Base-by-base conservation (phyloP, 768 basidiomycete species). In the Scleroderma bovista region DNA sequence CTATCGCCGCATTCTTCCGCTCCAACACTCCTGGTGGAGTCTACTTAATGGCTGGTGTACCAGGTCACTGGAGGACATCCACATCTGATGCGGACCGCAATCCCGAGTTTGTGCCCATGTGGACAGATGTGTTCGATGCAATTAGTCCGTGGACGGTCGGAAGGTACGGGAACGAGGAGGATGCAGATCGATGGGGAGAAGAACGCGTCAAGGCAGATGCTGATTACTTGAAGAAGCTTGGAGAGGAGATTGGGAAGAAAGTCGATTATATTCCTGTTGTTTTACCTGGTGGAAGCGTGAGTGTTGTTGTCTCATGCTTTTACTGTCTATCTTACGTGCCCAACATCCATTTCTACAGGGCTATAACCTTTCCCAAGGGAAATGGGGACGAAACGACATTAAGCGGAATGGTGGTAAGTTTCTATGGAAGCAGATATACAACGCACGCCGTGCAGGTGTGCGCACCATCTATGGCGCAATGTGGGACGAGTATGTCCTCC, bases 121-220 rank as follows among this genome's bases (percentile, higher is more conserved):
- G 85, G 83, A 69, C 88, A 10, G 80, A 82, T n/a, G 80, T 80
- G 20, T 87, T 89, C 51, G 87, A 89, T 53, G 84, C 86, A 3
- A 78, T 90, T 49, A 85, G 82, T 19, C 90, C 90, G 7, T 92
- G 89, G 89, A 88, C 84, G 6, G 75, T 92, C 10, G 90, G 89
- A 3, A 72, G 86, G 31, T 90, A 80, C 61, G 69, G 68, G 17
- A 76, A 74, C 51, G 76, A 80, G 52, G 72, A 73, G 38, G 80
- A 80, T 13, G 86, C 82, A 1, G 85, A 88, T 47, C 52, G 64
- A 6, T 90, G 83, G 64, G 79, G 79, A 8, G 74, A 79, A 57
- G 73, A 74, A 10, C 81, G 76, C 43, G 80, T 88, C 64, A 80
- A 77, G 46, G 76, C 69, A 0, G 90, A 93, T 62, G 66, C 80